A percentile compares a stretch with the other conserved stretches of the same genome.
phyloP scores from a whole-genome alignment of 1,139 yeast species.

The Pichia sp. region DNA sequence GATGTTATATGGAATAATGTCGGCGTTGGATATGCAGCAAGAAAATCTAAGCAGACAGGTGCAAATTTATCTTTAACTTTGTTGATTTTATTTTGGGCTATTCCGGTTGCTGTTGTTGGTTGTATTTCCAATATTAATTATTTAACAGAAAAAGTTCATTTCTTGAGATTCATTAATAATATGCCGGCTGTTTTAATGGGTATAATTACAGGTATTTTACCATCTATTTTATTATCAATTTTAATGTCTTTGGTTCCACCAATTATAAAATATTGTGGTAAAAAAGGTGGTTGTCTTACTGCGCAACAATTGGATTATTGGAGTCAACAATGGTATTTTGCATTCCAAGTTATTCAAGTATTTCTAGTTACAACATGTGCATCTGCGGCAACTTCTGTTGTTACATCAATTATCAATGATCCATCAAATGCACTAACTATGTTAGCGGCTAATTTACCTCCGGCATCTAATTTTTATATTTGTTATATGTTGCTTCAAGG shows the following conservation, averaged over 20 bases:
- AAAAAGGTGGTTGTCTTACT: slow-evolving; percentile 59
- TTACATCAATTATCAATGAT: slow-evolving; percentile 54
- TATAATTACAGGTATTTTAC: slow-evolving; percentile 77
- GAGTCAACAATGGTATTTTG: slow-evolving; percentile 71
- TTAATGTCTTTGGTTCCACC: slow-evolving; percentile 78
- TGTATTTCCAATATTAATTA: slow-evolving; percentile 75
- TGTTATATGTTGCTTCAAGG: slow-evolving; percentile 76
- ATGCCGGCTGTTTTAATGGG: slow-evolving; percentile 68
- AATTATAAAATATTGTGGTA: slow-evolving; percentile 61
- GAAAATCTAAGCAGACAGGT: slow-evolving; percentile 37
- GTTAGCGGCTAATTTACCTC: slow-evolving; percentile 73
- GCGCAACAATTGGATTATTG: slow-evolving; percentile 59
- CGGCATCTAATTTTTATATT: slow-evolving; percentile 80
- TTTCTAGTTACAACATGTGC: slow-evolving; percentile 65
- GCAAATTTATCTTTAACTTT: slow-evolving; percentile 40
- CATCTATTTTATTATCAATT: slow-evolving; percentile 73
- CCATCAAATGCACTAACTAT: slow-evolving; percentile 65
- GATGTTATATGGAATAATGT: slow-evolving; percentile 82
- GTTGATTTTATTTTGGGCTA: slow-evolving; percentile 78
- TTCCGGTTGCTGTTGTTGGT: slow-evolving; percentile 96
- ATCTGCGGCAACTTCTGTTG: slow-evolving; percentile 70
- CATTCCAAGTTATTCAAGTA: slow-evolving; percentile 63
- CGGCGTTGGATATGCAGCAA: slow-evolving; percentile 37
- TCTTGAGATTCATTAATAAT: slow-evolving; percentile 62
- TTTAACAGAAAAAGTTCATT: slow-evolving; percentile 61